Conservation (phyloP, 371 early-diverging fungal genomes). For the Mucor mucedo region DNA sequence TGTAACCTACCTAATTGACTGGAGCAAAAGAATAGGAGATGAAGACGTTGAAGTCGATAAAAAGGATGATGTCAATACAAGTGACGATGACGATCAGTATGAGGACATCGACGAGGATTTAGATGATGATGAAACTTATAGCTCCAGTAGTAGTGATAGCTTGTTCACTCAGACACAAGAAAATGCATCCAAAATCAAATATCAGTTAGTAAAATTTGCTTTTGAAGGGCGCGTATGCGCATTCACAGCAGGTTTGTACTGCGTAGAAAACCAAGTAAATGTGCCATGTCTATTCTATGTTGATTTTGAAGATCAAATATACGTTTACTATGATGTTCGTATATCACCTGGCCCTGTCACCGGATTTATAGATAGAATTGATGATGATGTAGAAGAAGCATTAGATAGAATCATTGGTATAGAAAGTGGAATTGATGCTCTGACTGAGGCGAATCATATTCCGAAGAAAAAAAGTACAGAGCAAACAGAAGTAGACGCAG, state of each 20-base stretch:
- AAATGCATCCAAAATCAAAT: slow-evolving; percentile 43
- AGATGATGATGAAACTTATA: neutral
- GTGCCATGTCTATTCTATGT: slow-evolving; percentile 83
- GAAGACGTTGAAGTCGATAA: slow-evolving; percentile 2
- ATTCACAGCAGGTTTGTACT: slow-evolving; percentile 78
- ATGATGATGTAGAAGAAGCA: slow-evolving; percentile 54
- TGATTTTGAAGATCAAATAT: slow-evolving; percentile 84
- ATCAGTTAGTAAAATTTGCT: slow-evolving; percentile 75
- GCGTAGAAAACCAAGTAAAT: slow-evolving; percentile 68
- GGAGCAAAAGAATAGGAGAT: slow-evolving; percentile 44
- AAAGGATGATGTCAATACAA: too few species aligned
- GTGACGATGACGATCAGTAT: neutral
- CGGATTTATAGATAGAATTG: slow-evolving; percentile 51
- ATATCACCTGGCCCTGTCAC: slow-evolving; percentile 53
- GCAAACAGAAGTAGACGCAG: slow-evolving; percentile 18
- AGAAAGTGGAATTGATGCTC: slow-evolving; percentile 38
- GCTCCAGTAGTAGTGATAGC: too few species aligned
- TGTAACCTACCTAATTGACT: slow-evolving; percentile 73
- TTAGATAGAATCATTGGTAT: slow-evolving; percentile 45
- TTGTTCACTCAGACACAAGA: neutral
- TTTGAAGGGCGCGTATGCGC: slow-evolving; percentile 84
- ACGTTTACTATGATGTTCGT: slow-evolving; percentile 75
- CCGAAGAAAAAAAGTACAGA: neutral
- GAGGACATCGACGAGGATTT: neutral
- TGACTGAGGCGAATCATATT: slow-evolving; percentile 15